Conservation (phyloP, 2,329 filamentous ascomycete species). For the Aspergillus fumigatiaffinis region DNA sequence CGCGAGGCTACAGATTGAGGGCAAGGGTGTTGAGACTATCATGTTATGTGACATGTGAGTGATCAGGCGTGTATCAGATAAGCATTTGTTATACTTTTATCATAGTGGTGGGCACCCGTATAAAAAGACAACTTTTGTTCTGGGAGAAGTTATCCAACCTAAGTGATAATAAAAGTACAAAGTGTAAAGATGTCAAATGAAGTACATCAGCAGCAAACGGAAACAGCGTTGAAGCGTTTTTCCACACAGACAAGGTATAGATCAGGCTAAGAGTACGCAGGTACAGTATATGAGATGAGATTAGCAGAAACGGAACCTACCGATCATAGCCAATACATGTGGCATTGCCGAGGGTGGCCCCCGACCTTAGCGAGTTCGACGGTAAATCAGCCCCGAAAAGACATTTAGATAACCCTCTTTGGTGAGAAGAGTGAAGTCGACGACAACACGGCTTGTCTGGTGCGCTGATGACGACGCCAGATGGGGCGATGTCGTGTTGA, state of each 20-base stretch:
- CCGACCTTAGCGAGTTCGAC: slow-evolving; percentile 22
- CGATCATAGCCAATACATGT: not conserved
- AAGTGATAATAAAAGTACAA: not conserved
- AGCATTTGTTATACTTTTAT: not conserved
- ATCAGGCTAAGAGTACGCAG: not conserved
- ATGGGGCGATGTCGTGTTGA: slow-evolving; percentile 22
- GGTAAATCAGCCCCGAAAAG: slow-evolving; percentile 34
- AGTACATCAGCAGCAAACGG: not conserved
- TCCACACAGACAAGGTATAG: not conserved
- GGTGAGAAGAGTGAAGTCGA: slow-evolving; percentile 40
- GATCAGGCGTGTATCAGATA: not conserved
- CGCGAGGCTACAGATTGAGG: not conserved
- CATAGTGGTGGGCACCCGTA: not conserved
- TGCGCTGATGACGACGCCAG: slow-evolving; percentile 22
- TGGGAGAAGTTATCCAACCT: not conserved
- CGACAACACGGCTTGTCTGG: slow-evolving; percentile 29
- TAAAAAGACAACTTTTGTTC: not conserved
- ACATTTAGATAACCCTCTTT: slow-evolving; percentile 42
- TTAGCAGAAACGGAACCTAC: slow-evolving; percentile 1
- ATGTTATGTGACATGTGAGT: not conserved
- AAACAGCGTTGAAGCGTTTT: not conserved
- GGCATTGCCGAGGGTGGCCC: not conserved
- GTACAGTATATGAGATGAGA: not conserved
- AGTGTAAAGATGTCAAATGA: not conserved
- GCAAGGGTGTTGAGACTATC: too few species aligned